Conservation (phyloP, 1,284 basidiomycete species). For the Puccinia horiana region DNA sequence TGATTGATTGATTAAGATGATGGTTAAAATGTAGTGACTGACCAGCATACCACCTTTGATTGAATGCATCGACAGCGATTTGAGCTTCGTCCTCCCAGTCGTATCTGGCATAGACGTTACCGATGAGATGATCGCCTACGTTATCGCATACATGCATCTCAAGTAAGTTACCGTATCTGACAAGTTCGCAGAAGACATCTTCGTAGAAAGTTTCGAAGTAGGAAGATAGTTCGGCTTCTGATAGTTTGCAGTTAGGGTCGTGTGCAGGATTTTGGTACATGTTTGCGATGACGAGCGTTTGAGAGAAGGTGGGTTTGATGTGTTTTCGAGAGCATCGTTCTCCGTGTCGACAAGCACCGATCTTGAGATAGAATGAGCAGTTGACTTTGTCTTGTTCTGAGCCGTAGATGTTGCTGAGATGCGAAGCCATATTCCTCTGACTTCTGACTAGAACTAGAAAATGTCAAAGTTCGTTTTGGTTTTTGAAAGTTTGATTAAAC, state of each 20-base stretch:
- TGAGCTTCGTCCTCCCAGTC: slow-evolving; percentile 98
- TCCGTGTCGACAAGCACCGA: slow-evolving; percentile 93
- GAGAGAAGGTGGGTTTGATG: slow-evolving; percentile 93
- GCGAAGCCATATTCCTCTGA: slow-evolving; percentile 70
- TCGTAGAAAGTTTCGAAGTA: slow-evolving; percentile 98
- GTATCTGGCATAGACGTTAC: slow-evolving; percentile 97
- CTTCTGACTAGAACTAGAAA: no score
- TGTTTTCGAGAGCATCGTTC: slow-evolving; percentile 95
- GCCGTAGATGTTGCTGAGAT: slow-evolving; percentile 71
- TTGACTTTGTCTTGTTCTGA: slow-evolving; percentile 85
- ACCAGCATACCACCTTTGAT: slow-evolving; percentile 98
- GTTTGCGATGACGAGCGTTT: slow-evolving; percentile 96
- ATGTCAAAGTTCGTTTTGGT: no score
- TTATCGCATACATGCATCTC: slow-evolving; percentile 99
- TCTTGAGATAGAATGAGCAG: slow-evolving; percentile 95
- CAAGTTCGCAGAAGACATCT: slow-evolving; percentile 68
- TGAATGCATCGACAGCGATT: slow-evolving; percentile 85
- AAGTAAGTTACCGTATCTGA: slow-evolving; percentile 90
- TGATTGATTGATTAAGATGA: slow-evolving; percentile 3
- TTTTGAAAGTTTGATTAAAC: background rate
- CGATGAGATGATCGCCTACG: slow-evolving; percentile 96
- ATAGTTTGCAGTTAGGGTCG: slow-evolving; percentile 81
- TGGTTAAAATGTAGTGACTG: slow-evolving; percentile 56
- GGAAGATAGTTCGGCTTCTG: slow-evolving; percentile 82
- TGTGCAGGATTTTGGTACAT: slow-evolving; percentile 98